Evolutionary conservation across 2,329 filamentous ascomycete species (phyloP).

Genomic region (Xylaria multiplex): DNA sequence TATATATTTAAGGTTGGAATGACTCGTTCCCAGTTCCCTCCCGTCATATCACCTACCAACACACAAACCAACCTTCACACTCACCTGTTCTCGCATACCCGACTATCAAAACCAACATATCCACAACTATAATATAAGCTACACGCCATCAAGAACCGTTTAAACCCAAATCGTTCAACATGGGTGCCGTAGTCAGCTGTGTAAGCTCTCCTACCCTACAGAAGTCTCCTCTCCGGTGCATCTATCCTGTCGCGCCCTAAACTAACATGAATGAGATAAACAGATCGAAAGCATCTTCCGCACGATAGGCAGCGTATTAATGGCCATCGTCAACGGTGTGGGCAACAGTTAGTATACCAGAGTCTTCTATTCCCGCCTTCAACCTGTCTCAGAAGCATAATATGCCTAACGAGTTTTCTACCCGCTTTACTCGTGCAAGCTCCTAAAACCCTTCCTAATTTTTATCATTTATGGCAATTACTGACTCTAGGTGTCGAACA

Average conservation of each 20-base stretch:
- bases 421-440: too few relatives aligned
- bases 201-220: slow-evolving; percentile 63
- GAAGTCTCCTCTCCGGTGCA: neutral
- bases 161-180: slow-evolving; percentile 54
- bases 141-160: neutral
- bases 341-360: slow-evolving; percentile 53
- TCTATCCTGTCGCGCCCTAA: neutral
- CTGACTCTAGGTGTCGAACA: too few relatives aligned
- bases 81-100: slow-evolving; percentile 6
- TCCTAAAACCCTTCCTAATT: too few relatives aligned
- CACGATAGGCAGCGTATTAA: slow-evolving; percentile 73
- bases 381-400: too few relatives aligned
- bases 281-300: slow-evolving; percentile 69
- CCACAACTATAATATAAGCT: slow-evolving; percentile 21
- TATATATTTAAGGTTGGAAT: slow-evolving; percentile 24
- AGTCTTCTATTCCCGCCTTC: too few relatives aligned
- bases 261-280: slow-evolving; percentile 40
- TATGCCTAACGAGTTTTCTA: too few relatives aligned
- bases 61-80: slow-evolving; percentile 9
- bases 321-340: slow-evolving; percentile 75
- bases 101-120: slow-evolving; percentile 18
- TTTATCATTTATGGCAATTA: too few relatives aligned
- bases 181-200: slow-evolving; percentile 87
- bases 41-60: slow-evolving; percentile 13
- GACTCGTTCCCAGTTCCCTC: slow-evolving; percentile 6